Conservation (phyloP, 805 yeast genomes). For the Barnettozyma vustinii region DNA sequence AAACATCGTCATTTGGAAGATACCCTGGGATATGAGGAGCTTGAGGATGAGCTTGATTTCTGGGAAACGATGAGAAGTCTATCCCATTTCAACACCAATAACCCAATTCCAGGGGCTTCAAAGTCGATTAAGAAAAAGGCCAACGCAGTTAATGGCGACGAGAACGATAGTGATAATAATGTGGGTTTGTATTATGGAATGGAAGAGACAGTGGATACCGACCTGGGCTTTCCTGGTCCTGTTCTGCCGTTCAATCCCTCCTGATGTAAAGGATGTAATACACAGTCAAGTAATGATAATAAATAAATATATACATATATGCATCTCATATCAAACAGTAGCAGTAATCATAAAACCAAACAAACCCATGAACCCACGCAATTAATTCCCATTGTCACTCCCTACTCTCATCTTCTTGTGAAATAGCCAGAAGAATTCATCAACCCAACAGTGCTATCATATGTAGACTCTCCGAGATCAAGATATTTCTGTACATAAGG, state of each 20-base stretch:
- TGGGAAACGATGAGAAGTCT: slow-evolving; percentile 65
- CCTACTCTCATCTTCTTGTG: slow-evolving; percentile 34
- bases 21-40: slow-evolving; percentile 31
- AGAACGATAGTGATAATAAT: background rate
- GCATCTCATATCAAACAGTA: background rate
- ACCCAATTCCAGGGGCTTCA: slow-evolving; percentile 14
- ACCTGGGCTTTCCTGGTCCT: slow-evolving; percentile 8
- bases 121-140: slow-evolving; percentile 4
- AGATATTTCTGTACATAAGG: slow-evolving; percentile 61
- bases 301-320: background rate
- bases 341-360: background rate
- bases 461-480: slow-evolving; percentile 78
- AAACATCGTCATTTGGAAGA: slow-evolving; percentile 3
- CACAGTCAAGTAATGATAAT: background rate
- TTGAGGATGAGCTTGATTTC: slow-evolving; percentile 62
- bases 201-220: slow-evolving; percentile 7
- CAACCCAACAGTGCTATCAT: slow-evolving; percentile 65
- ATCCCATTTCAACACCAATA: slow-evolving; percentile 34
- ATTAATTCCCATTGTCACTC: background rate
- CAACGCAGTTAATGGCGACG: slow-evolving; percentile 4
- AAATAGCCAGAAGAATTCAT: slow-evolving; percentile 73
- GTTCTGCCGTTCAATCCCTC: slow-evolving; percentile 8
- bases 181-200: slow-evolving; percentile 6
- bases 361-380: background rate
- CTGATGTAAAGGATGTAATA: background rate